phyloP scores from a whole-genome alignment of 768 basidiomycete genomes.

The Nevesoporus exiguus region DNA sequence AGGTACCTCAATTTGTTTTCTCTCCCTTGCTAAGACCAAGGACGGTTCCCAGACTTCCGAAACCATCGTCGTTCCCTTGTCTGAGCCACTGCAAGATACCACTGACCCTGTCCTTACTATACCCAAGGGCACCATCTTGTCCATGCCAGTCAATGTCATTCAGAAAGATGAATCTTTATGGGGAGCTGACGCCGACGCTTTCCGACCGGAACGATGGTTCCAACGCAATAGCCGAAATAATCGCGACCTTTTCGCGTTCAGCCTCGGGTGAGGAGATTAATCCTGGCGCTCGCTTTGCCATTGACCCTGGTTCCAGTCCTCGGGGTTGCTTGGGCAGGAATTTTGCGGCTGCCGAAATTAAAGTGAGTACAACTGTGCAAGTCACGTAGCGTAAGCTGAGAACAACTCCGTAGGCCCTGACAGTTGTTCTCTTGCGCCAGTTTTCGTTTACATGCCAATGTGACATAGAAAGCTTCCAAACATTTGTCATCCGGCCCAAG shows the following conservation, averaged over 20 bases:
- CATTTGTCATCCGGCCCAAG: constrained; percentile 62
- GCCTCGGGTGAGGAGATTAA: constrained; percentile 45
- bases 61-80: constrained; percentile 53
- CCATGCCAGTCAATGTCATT: constrained; percentile 55
- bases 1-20: constrained; percentile 32
- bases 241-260: constrained; percentile 54
- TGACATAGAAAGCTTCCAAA: constrained; percentile 61
- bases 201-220: constrained; percentile 64
- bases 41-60: constrained; percentile 40
- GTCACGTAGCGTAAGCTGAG: constrained; percentile 21
- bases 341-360: constrained; percentile 59
- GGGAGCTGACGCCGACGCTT: constrained; percentile 57
- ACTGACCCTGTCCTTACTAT: constrained; percentile 43
- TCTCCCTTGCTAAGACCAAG: constrained; percentile 4
- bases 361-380: constrained; percentile 34
- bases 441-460: constrained; percentile 51
- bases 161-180: constrained; percentile 52
- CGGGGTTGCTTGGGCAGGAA: constrained; percentile 57
- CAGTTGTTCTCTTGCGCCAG: constrained; percentile 48
- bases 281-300: background rate
- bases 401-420: constrained; percentile 33
- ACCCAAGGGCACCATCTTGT: constrained; percentile 54
- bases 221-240: constrained; percentile 36
- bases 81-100: constrained; percentile 46
- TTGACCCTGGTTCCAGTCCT: constrained; percentile 39